Percentiles rank a stretch among this genome's conserved stretches.
Conservation (phyloP, 108 stramenopile species). For the Nitzschia sp. region DNA sequence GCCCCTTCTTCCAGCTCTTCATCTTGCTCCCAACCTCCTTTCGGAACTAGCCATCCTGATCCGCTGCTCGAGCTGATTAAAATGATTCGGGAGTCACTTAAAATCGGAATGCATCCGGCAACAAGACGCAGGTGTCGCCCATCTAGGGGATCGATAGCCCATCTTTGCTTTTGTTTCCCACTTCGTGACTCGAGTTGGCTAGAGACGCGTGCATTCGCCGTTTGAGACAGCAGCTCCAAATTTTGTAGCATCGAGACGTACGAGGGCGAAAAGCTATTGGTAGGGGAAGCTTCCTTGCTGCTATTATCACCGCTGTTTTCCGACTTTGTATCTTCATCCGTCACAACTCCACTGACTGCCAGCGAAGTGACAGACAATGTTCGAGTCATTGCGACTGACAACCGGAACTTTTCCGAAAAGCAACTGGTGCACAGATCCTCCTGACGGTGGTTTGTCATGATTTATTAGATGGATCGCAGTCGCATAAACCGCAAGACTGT, state of each 20-base stretch:
- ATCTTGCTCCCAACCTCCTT: slow-evolving; percentile 83
- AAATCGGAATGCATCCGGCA: slow-evolving; percentile 50
- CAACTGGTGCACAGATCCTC: neutral
- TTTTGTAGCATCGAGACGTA: neutral
- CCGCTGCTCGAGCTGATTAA: slow-evolving; percentile 43
- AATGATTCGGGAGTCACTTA: slow-evolving; percentile 50
- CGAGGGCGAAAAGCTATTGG: neutral
- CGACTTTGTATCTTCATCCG: neutral
- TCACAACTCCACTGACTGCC: neutral
- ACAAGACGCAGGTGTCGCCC: slow-evolving; percentile 33
- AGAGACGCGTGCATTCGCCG: neutral
- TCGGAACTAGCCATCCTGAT: slow-evolving; percentile 47
- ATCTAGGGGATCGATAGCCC: slow-evolving; percentile 6
- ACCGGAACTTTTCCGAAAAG: neutral
- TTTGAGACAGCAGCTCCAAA: neutral
- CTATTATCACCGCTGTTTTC: neutral
- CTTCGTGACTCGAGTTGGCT: slow-evolving; percentile 1
- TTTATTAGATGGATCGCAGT: too few relatives aligned
- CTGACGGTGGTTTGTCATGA: too few relatives aligned
- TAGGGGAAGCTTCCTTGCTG: neutral
- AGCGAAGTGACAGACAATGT: neutral
- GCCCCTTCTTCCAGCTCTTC: slow-evolving; percentile 73
- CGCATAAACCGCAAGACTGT: too few relatives aligned
- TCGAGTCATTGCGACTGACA: neutral
- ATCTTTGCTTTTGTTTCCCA: slow-evolving; percentile 12